Percentiles rank a stretch among this genome's conserved stretches.
phyloP scores from a whole-genome alignment of 768 basidiomycete species.

The Favolaschia claudopus region DNA sequence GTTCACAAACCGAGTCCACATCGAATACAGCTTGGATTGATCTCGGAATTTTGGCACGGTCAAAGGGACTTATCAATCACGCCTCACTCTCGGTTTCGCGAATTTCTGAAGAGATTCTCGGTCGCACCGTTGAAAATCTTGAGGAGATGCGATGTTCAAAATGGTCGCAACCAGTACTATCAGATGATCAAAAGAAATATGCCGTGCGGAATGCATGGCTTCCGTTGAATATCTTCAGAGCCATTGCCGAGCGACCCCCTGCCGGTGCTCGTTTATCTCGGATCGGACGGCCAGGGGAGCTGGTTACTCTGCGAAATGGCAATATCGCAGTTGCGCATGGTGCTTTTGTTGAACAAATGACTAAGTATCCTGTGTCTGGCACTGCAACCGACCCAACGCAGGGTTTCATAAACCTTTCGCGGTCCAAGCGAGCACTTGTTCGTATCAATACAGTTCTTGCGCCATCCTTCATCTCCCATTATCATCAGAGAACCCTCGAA shows the following conservation, averaged over 20 bases:
- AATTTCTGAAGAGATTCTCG: background rate
- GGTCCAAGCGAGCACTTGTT: background rate
- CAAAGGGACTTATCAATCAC: background rate
- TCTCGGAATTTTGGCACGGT: background rate
- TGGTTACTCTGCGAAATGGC: background rate
- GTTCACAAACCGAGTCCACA: background rate
- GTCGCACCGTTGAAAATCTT: background rate
- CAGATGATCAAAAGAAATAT: background rate
- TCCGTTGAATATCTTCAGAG: background rate
- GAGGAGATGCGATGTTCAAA: background rate
- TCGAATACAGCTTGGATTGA: background rate
- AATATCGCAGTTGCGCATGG: background rate
- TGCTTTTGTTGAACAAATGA: background rate
- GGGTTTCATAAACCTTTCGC: background rate
- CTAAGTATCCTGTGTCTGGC: background rate
- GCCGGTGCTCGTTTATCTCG: background rate
- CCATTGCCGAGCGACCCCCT: background rate
- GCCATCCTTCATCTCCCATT: background rate
- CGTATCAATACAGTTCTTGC: background rate
- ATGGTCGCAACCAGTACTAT: background rate
- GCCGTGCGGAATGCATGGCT: background rate
- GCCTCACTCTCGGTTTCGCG: background rate
- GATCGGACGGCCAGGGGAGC: background rate
- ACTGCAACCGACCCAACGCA: background rate
- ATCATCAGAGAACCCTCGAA: background rate